A percentile compares a stretch with the other conserved stretches of the same genome.
These are phyloP conservation scores for Claviceps sp. DNA, from an alignment of 2,329 filamentous ascomycete species.

Conservation along the genomic window DNA sequence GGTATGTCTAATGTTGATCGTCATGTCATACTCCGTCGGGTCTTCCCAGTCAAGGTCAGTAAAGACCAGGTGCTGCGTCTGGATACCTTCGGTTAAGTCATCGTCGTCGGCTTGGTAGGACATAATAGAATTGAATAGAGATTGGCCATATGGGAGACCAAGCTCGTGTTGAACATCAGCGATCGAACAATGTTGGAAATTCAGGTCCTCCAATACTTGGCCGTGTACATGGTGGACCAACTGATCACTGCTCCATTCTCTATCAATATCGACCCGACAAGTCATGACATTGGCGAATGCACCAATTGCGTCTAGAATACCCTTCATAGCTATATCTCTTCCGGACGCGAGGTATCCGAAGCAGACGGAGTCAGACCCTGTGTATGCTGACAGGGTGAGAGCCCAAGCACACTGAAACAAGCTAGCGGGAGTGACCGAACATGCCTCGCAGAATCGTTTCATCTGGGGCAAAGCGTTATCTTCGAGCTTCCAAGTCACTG, in stretches of 20 bases:
- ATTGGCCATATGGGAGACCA: constrained; percentile 6
- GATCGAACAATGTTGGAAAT: constrained; percentile 35
- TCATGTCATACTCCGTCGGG: constrained; percentile 14
- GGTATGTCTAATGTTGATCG: constrained; percentile 10
- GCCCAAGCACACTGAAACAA: constrained; percentile 7
- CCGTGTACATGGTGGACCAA: constrained; percentile 19
- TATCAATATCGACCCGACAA: constrained; percentile 13
- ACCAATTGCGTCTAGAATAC: constrained; percentile 4
- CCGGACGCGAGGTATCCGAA: constrained; percentile 8
- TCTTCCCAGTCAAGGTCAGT: constrained; percentile 8
- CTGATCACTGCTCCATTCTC: background rate
- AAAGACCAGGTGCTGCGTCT: background rate
- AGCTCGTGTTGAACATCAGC: constrained; percentile 28
- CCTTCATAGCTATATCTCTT: constrained; percentile 4
- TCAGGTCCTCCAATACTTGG: constrained; percentile 30
- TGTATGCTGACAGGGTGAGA: constrained; percentile 7
- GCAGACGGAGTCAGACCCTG: constrained; percentile 4
- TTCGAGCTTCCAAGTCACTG: background rate
- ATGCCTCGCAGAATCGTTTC: constrained; percentile 1
- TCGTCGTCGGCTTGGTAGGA: constrained; percentile 15
- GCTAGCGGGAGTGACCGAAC: constrained; percentile 4
- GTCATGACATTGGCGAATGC: constrained; percentile 7
- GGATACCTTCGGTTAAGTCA: background rate
- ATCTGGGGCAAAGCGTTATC: background rate
- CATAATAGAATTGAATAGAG: constrained; percentile 20